Percentiles rank a stretch among this genome's conserved stretches.
Conservation (phyloP, 305 asterid species). For the Solanum hybrid region DNA sequence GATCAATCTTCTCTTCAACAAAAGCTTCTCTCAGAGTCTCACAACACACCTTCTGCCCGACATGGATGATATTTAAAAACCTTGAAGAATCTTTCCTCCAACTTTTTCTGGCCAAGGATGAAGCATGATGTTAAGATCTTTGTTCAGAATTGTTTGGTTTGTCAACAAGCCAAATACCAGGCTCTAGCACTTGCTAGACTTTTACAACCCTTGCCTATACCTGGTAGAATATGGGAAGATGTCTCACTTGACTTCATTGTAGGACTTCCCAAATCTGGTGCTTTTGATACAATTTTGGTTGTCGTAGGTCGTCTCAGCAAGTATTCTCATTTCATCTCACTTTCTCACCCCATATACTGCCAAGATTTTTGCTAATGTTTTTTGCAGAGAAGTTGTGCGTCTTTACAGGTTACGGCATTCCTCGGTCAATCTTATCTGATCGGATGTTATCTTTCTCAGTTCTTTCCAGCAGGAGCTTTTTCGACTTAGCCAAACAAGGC, state of each 20-base stretch:
- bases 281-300: neutral
- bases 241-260: neutral
- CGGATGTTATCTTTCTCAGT: neutral
- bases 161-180: neutral
- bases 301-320: neutral
- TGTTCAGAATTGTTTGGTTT: neutral
- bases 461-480: neutral
- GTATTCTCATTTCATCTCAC: neutral
- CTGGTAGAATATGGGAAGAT: neutral
- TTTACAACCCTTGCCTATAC: neutral
- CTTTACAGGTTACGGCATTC: neutral
- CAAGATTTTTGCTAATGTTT: neutral
- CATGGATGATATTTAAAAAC: neutral
- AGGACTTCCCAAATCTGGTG: neutral
- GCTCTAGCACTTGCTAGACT: neutral
- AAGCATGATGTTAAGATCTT: neutral
- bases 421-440: neutral
- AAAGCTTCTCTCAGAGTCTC: neutral
- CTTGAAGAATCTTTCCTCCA: neutral
- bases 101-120: neutral
- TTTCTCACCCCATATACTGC: neutral
- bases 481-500: neutral
- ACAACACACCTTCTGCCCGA: neutral
- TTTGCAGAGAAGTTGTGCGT: neutral
- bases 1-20: neutral